Percentiles rank a stretch among this genome's conserved stretches.
These are phyloP conservation scores for Boletus pseudopeckii DNA, from an alignment of 768 basidiomycete genomes.

Conservation along the genomic window DNA sequence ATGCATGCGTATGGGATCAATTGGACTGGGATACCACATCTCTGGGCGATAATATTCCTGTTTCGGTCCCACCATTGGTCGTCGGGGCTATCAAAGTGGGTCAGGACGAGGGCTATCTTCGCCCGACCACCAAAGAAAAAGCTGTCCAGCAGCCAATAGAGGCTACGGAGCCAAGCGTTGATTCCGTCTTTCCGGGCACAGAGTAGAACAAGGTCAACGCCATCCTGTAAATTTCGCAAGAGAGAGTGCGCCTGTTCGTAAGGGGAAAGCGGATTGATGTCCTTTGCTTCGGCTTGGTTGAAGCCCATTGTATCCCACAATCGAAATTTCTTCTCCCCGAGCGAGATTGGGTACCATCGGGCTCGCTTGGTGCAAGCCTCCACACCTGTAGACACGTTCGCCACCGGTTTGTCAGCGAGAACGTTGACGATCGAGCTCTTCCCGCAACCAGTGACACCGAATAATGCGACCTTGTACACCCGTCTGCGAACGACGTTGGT, in stretches of 20 bases:
- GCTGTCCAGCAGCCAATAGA: conserved; percentile 37
- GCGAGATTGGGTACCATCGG: conserved; percentile 18
- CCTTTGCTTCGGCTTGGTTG: conserved; percentile 21
- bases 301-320: conserved; percentile 37
- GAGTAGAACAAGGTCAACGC: conserved; percentile 40
- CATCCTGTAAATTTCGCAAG: conserved; percentile 30
- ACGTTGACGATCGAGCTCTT: conserved; percentile 33
- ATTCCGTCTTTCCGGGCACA: conserved; percentile 39
- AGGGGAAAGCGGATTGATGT: conserved; percentile 14
- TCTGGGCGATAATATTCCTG: conserved; percentile 15
- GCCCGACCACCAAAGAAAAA: conserved; percentile 37
- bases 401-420: conserved; percentile 24
- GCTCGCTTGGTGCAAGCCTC: conserved; percentile 34
- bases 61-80: conserved; percentile 40
- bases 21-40: conserved; percentile 10
- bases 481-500: conserved; percentile 14
- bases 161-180: conserved; percentile 32
- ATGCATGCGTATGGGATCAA: conserved; percentile 16
- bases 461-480: conserved; percentile 23
- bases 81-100: conserved; percentile 35
- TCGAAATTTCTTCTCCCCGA: conserved; percentile 21
- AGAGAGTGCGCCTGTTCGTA: conserved; percentile 34
- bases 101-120: conserved; percentile 37
- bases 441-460: conserved; percentile 30
- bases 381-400: conserved; percentile 28